Evolutionary conservation across 352 stramenopile species (phyloP).

Genomic region (Phytopythium oedochilum): DNA sequence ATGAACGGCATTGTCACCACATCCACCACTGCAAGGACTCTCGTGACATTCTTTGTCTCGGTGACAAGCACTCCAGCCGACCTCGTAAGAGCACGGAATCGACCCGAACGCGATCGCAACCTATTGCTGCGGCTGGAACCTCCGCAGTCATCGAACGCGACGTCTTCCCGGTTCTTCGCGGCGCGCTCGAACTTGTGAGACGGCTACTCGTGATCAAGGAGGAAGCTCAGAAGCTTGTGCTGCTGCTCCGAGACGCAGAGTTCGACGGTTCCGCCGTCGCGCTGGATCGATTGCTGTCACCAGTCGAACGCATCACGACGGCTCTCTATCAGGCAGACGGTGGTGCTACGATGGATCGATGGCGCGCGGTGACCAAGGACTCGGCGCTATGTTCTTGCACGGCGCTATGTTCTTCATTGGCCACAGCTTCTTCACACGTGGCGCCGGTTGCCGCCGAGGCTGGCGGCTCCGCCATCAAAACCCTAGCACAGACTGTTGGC

Average conservation of each 20-base stretch:
- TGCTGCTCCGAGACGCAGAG: slow-evolving; percentile 4
- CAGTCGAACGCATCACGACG: slow-evolving; percentile 1
- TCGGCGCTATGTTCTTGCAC: background rate
- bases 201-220: slow-evolving; percentile 5
- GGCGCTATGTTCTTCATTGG: background rate
- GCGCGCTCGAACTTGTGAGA: slow-evolving; percentile 1
- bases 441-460: background rate
- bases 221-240: background rate
- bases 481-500: slow-evolving; percentile 19
- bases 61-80: background rate
- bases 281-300: slow-evolving; percentile 1
- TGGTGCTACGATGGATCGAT: slow-evolving; percentile 2
- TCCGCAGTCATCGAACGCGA: background rate
- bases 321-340: slow-evolving; percentile 1
- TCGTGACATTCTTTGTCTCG: too few relatives aligned
- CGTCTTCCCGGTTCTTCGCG: slow-evolving; percentile 1
- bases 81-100: background rate
- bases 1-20: too few relatives aligned
- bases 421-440: background rate
- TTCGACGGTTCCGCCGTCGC: background rate
- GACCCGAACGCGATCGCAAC: background rate
- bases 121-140: background rate
- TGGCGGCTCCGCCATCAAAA: slow-evolving; percentile 1
- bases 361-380: background rate
- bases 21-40: too few relatives aligned